Conservation (phyloP, 352 stramenopile species). For the Pythium insidiosum region DNA sequence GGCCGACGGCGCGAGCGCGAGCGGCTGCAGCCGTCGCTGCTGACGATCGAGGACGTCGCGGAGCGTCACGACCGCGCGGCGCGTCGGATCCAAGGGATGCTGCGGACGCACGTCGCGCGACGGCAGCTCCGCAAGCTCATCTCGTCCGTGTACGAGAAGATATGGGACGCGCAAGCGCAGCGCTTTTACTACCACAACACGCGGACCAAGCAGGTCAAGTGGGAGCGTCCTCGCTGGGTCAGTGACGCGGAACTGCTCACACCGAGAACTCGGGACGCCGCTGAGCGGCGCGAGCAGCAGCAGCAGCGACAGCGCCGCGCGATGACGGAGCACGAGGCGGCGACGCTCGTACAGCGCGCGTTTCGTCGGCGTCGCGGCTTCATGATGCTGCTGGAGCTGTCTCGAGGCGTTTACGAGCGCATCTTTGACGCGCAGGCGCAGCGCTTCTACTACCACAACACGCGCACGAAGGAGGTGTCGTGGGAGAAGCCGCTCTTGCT, state of each 20-base stretch:
- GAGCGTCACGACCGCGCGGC: conserved; percentile 16
- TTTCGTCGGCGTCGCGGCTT: conserved; percentile 43
- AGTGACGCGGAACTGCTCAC: conserved; percentile 53
- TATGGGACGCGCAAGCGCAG: conserved; percentile 39
- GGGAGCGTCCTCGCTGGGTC: conserved; percentile 58
- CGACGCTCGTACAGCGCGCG: conserved; percentile 44
- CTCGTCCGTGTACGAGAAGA: conserved; percentile 75
- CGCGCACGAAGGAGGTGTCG: conserved; percentile 47
- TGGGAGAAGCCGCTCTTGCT: conserved; percentile 64
- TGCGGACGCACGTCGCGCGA: conserved; percentile 36
- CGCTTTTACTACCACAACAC: conserved; percentile 83
- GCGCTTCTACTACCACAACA: conserved; percentile 78
- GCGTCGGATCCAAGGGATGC: conserved; percentile 45
- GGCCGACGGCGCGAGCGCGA: conserved; percentile 11
- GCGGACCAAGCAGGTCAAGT: conserved; percentile 54
- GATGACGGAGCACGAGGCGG: conserved; percentile 30
- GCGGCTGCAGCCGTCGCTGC: conserved; percentile 1
- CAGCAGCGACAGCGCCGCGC: neutral
- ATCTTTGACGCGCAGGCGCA: conserved; percentile 50
- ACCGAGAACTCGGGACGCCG: conserved; percentile 26
- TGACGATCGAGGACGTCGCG: neutral
- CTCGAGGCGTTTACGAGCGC: conserved; percentile 49
- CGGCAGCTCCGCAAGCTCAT: conserved; percentile 42
- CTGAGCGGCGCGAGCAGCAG: conserved; percentile 3
- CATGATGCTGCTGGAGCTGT: conserved; percentile 28